A percentile compares a stretch with the other conserved stretches of the same genome.
These are phyloP conservation scores for Penicillium ochrochloron DNA, from an alignment of 495 filamentous ascomycete species.

Conservation along the genomic window DNA sequence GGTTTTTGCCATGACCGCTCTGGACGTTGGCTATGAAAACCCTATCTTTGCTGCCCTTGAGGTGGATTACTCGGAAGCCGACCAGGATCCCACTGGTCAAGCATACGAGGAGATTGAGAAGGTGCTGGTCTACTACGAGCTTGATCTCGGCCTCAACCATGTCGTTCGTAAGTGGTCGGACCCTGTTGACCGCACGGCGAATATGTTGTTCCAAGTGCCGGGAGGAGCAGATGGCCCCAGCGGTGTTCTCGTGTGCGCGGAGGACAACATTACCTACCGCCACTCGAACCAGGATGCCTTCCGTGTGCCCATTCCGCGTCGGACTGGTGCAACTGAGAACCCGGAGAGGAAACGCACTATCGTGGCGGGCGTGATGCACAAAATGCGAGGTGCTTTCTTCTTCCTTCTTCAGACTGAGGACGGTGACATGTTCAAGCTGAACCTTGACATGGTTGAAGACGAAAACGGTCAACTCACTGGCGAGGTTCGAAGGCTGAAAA, in stretches of 20 bases:
- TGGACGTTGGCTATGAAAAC: conserved; percentile 97
- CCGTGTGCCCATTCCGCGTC: conserved; percentile 85
- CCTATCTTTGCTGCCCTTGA: conserved; percentile 95
- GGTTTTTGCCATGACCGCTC: conserved; percentile 80
- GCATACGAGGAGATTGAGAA: conserved; percentile 85
- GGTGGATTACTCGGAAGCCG: conserved; percentile 87
- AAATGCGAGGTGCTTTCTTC: conserved; percentile 96
- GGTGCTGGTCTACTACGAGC: conserved; percentile 92
- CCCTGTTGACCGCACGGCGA: conserved; percentile 86
- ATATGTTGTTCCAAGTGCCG: conserved; percentile 92
- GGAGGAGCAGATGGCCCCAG: conserved; percentile 93
- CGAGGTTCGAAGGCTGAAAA: conserved; percentile 80
- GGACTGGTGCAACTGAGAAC: conserved; percentile 86
- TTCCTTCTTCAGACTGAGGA: conserved; percentile 95
- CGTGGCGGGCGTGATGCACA: conserved; percentile 92
- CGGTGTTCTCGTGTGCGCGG: conserved; percentile 91
- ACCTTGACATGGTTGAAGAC: conserved; percentile 86
- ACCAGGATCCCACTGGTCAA: conserved; percentile 87
- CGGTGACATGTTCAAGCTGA: conserved; percentile 96
- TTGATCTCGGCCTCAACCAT: conserved; percentile 95
- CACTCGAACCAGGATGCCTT: conserved; percentile 91
- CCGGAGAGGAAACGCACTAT: conserved; percentile 87
- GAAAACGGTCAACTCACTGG: conserved; percentile 75
- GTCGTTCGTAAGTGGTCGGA: conserved; percentile 96
- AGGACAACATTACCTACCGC: conserved; percentile 92